Evolutionary conservation across 257 asterid genomes (phyloP).

Genomic region (Solanum megistacrolobum): DNA sequence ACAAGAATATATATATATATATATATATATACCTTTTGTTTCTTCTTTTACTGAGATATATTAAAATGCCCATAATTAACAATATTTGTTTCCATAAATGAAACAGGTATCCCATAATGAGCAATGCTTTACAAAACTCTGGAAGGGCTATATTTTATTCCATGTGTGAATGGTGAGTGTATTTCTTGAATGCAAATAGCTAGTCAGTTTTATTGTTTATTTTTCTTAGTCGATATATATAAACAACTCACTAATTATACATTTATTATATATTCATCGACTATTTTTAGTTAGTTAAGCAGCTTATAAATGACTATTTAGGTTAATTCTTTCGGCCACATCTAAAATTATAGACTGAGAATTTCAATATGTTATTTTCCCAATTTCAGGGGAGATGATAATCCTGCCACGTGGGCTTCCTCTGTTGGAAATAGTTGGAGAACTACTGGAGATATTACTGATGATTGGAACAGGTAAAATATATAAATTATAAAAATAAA

Average conservation of each 20-base stretch:
- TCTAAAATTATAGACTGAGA: neutral
- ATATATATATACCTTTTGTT: neutral
- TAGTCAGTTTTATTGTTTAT: neutral
- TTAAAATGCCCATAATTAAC: neutral
- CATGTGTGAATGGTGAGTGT: slow-evolving; percentile 66
- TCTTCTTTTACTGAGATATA: neutral
- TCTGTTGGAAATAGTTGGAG: slow-evolving; percentile 87
- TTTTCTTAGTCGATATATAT: neutral
- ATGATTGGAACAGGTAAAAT: slow-evolving; percentile 65
- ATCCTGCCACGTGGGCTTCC: slow-evolving; percentile 97
- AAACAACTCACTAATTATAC: neutral
- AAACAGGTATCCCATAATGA: slow-evolving; percentile 63
- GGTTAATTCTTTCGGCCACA: too few species aligned
- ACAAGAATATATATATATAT: neutral
- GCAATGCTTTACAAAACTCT: slow-evolving; percentile 67
- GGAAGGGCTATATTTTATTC: slow-evolving; percentile 88
- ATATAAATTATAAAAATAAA: neutral
- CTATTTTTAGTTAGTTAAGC: neutral
- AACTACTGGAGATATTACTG: slow-evolving; percentile 82
- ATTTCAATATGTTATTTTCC: neutral
- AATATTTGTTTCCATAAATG: neutral
- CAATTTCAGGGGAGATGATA: slow-evolving; percentile 63
- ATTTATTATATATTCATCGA: neutral
- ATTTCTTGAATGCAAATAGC: neutral
- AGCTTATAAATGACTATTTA: too few species aligned